Base-by-base conservation (phyloP, 805 yeast genomes). In the Wickerhamomyces strasburgensis region DNA sequence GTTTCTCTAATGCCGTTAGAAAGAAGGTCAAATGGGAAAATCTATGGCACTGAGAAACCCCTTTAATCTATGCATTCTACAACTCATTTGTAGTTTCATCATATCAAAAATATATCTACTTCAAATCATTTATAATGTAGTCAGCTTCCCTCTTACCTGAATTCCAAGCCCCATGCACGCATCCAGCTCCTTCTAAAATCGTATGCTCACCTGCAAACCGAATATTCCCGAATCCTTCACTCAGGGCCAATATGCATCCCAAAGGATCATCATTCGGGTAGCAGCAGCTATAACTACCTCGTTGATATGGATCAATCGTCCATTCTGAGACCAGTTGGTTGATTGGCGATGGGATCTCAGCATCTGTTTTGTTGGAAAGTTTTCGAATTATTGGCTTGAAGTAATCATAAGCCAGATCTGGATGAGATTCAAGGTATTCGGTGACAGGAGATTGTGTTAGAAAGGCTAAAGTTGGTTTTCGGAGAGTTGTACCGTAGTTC, bases 141-240 rank as follows among this genome's bases (percentile, higher is more conserved):
- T 49, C 49, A 0, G 78, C 80, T 46, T 75, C 80, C 44, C 90
- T 63, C 33, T 50, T 52, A 1, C 90, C 96, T 51, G 90, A 81
- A 43, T 67, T 64, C 76, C 85, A 86, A 0, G 96, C 96, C 0
- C 95, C 96, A 55, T 88, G 94, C 5, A 83, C 93, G 48, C 95
- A 88, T 0, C 96, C 96, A 13, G 87, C 83, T 6, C 95, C 96
- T 47, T 86, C 95, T 47, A 75, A 61, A 16, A 78, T 75, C 0
- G 96, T 83, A 56, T 88, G 96, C 54, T 88, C 96, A 6, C 96
- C 96, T 0, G 96, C 96, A 65, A 88, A 88, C 29, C 95, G 65
- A 3, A 88, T 61, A 7, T 68, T 65, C 10, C 70, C 77, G 15
- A 71, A 62, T 0, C 87, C 84, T 17, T 73, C 72, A 14, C 73